phyloP scores from a whole-genome alignment of 148 eudicot genomes.

The Rhododendron kiyosumense region DNA sequence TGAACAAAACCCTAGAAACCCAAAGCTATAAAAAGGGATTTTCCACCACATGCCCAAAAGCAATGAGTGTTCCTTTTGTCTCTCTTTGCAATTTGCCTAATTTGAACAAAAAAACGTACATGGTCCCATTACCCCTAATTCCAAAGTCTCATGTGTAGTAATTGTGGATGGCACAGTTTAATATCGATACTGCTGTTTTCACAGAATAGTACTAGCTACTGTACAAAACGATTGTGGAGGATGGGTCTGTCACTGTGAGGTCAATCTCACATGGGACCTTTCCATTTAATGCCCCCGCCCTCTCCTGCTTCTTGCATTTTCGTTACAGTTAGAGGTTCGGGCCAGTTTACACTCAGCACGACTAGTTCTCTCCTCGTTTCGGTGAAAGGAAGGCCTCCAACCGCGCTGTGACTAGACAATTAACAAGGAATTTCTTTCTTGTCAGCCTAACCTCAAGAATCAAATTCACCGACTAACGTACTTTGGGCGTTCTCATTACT shows the following conservation, averaged over 20 bases:
- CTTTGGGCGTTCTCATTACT: no score
- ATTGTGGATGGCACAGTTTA: not conserved
- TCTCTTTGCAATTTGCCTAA: slow-evolving; percentile 13
- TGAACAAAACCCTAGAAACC: slow-evolving; percentile 28
- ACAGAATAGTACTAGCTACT: not conserved
- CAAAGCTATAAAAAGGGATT: slow-evolving; percentile 14
- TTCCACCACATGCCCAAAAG: slow-evolving; percentile 3
- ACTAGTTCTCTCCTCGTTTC: no score
- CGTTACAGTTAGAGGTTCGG: no score
- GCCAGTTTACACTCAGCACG: no score
- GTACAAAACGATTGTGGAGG: not conserved
- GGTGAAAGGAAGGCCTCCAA: not conserved
- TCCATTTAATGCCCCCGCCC: not conserved
- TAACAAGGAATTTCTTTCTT: no score
- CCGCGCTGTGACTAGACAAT: no score
- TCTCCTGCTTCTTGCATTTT: not conserved
- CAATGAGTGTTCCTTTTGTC: slow-evolving; percentile 17
- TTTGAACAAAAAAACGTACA: not conserved
- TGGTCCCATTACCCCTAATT: not conserved
- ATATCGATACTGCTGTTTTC: not conserved
- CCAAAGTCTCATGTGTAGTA: not conserved
- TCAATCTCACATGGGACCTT: slow-evolving; percentile 12
- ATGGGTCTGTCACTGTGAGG: slow-evolving; percentile 8
- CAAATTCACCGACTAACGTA: no score
- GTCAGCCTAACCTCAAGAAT: no score